Evolutionary conservation across 1,284 basidiomycete genomes (phyloP).

Genomic region (Polyporus tsugae): DNA sequence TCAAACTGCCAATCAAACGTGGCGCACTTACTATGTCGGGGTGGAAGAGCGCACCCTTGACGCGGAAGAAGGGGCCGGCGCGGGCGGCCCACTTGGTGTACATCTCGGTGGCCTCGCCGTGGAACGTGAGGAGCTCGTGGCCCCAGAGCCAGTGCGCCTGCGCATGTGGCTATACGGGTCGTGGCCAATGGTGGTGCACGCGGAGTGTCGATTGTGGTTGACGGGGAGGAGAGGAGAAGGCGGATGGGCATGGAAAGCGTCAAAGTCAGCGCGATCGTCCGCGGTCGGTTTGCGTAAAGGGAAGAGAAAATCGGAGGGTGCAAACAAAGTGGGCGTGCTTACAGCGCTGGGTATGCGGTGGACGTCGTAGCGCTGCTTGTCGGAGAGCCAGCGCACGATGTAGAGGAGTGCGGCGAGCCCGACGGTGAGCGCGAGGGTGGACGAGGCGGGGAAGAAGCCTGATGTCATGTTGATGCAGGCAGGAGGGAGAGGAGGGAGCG

Average conservation of each 20-base stretch:
- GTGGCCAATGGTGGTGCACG: too few relatives aligned
- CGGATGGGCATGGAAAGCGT: slow-evolving; percentile 1
- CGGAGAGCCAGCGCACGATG: slow-evolving; percentile 30
- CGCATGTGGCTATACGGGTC: slow-evolving; percentile 27
- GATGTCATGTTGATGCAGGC: slow-evolving; percentile 23
- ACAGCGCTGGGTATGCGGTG: slow-evolving; percentile 33
- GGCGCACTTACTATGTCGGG: slow-evolving; percentile 44
- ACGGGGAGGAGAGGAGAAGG: slow-evolving; percentile 5
- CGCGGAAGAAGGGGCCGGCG: slow-evolving; percentile 47
- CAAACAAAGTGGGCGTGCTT: slow-evolving; percentile 12
- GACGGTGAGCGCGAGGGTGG: slow-evolving; percentile 28
- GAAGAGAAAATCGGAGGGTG: not conserved
- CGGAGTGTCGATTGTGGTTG: not conserved
- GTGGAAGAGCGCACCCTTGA: slow-evolving; percentile 50
- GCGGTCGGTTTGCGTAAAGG: slow-evolving; percentile 6
- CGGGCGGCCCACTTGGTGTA: slow-evolving; percentile 46
- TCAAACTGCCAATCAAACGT: not conserved
- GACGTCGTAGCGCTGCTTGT: slow-evolving; percentile 29
- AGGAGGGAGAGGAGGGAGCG: slow-evolving; percentile 1
- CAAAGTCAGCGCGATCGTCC: slow-evolving; percentile 12
- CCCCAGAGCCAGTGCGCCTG: slow-evolving; percentile 46
- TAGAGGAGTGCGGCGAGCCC: slow-evolving; percentile 27
- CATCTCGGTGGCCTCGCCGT: slow-evolving; percentile 45
- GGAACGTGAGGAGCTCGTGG: slow-evolving; percentile 48
- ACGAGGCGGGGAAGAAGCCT: slow-evolving; percentile 24